Conservation (phyloP, 2,329 filamentous ascomycete genomes). For the Colletotrichum endophyticum region DNA sequence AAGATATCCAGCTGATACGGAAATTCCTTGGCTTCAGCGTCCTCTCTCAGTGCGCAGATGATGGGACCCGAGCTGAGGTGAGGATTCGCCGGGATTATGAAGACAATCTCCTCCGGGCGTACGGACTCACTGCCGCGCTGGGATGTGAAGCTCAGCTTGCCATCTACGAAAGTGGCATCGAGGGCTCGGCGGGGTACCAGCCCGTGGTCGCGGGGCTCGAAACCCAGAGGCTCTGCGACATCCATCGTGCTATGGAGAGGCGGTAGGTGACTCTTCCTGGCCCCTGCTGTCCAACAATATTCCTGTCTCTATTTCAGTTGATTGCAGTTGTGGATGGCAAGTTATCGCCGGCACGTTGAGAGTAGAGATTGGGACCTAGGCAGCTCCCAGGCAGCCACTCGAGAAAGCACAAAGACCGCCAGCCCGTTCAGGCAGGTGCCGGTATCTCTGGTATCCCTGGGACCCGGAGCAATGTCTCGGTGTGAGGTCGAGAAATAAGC, state of each 20-base stretch:
- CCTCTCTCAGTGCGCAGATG: constrained; percentile 44
- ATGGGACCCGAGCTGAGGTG: constrained; percentile 20
- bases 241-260: neutral
- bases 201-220: constrained; percentile 8
- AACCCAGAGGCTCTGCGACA: neutral
- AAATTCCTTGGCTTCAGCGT: constrained; percentile 25
- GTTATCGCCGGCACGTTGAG: neutral
- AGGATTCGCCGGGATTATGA: constrained; percentile 17
- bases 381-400: neutral
- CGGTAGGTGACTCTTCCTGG: neutral
- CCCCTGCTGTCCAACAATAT: neutral
- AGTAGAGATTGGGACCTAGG: neutral
- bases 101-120: constrained; percentile 27
- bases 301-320: neutral
- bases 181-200: constrained; percentile 7
- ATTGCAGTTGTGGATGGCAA: neutral
- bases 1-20: constrained; percentile 35
- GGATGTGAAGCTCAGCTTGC: constrained; percentile 11
- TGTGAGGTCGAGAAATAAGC: neutral
- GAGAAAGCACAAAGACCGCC: neutral
- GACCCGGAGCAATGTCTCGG: neutral
- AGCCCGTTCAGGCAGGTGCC: constrained; percentile 1
- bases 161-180: constrained; percentile 13
- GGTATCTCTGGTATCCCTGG: neutral
- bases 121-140: constrained; percentile 6